Evolutionary conservation across 768 basidiomycete genomes (phyloP).

Genomic region (Tylopilus sp.): DNA sequence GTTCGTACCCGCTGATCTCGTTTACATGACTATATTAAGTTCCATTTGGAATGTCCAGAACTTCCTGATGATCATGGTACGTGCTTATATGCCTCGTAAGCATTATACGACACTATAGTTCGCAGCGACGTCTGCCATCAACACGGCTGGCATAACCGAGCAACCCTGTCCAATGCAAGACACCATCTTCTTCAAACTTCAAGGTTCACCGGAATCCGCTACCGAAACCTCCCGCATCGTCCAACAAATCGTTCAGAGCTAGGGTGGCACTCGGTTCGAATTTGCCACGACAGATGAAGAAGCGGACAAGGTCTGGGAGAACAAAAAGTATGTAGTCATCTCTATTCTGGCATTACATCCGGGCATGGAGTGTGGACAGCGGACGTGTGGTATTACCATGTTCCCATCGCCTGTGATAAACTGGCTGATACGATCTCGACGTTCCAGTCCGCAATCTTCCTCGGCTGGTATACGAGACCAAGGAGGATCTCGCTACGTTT

Average conservation of each 20-base stretch:
- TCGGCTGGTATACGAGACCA: constrained; percentile 71
- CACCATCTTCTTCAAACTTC: constrained; percentile 89
- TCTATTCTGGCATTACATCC: constrained; percentile 63
- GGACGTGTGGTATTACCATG: constrained; percentile 70
- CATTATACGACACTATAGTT: not conserved
- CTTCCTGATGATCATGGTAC: constrained; percentile 74
- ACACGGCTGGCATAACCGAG: constrained; percentile 58
- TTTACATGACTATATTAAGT: not conserved
- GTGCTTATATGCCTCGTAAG: constrained; percentile 10
- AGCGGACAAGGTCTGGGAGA: constrained; percentile 77
- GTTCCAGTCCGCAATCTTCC: constrained; percentile 71
- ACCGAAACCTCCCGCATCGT: constrained; percentile 56
- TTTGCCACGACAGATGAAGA: constrained; percentile 75
- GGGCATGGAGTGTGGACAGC: constrained; percentile 73
- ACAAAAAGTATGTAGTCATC: constrained; percentile 80
- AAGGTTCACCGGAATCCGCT: constrained; percentile 64
- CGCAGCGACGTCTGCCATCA: constrained; percentile 75
- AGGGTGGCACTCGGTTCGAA: constrained; percentile 65
- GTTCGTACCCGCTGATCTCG: constrained; percentile 38
- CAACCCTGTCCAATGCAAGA: constrained; percentile 66
- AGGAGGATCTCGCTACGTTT: constrained; percentile 63
- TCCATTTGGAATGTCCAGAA: constrained; percentile 73
- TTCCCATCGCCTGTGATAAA: not conserved
- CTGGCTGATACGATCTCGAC: constrained; percentile 29
- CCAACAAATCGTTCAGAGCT: constrained; percentile 57